These are phyloP conservation scores for Luffa acutangula DNA, from an alignment of 306 rosid species.

Conservation along the genomic window DNA sequence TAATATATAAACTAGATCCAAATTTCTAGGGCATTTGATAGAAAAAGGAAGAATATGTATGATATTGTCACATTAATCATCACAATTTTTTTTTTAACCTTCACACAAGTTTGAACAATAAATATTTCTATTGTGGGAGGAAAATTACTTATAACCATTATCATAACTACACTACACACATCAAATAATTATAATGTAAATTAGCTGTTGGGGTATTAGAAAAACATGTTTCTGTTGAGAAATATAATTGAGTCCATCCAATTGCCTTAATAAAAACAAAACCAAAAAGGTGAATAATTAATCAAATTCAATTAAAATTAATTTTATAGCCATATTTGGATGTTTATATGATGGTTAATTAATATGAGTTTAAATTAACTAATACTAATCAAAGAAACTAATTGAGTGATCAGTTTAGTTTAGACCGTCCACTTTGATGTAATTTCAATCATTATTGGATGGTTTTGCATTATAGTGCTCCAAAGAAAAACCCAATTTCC, in stretches of 20 bases:
- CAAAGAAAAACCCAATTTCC: not conserved
- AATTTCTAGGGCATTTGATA: not conserved
- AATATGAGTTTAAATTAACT: not conserved
- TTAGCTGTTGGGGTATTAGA: not conserved
- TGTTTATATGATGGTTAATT: not conserved
- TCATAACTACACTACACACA: not conserved
- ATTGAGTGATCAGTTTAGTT: slow-evolving; percentile 7
- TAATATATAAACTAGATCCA: not conserved
- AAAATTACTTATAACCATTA: not conserved
- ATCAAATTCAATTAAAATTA: not conserved
- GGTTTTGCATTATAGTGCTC: not conserved
- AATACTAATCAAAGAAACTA: not conserved
- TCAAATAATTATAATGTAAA: not conserved
- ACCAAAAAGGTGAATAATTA: not conserved
- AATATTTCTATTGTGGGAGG: not conserved
- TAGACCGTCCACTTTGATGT: not conserved
- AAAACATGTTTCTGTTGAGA: slow-evolving; percentile 9
- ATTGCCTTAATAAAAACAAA: not conserved
- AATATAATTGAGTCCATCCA: not conserved
- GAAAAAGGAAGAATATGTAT: not conserved
- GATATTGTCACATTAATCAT: slow-evolving; percentile 9
- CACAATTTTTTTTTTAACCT: not conserved
- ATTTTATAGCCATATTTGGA: not conserved
- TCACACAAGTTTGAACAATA: not conserved
- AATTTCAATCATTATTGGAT: not conserved